These are phyloP conservation scores for Neonectria hederae DNA, from an alignment of 2,329 filamentous ascomycete species.

Conservation along the genomic window DNA sequence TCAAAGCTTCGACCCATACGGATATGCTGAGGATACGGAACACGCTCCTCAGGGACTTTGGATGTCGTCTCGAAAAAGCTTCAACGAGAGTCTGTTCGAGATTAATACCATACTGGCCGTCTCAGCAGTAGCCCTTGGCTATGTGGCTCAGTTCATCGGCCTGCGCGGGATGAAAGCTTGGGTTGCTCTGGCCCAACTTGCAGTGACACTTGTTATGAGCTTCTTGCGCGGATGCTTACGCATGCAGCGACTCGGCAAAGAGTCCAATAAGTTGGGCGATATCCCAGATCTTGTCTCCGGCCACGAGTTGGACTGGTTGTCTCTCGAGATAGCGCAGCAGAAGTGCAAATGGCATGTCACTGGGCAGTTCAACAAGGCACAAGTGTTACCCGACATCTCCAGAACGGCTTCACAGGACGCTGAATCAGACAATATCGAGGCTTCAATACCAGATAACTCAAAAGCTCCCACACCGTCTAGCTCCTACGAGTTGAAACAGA, in stretches of 20 bases:
- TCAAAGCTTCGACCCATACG: slow-evolving; percentile 38
- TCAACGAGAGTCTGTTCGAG: slow-evolving; percentile 2
- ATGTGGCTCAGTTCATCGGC: slow-evolving; percentile 35
- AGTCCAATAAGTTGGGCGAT: slow-evolving; percentile 25
- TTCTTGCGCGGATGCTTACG: slow-evolving; percentile 28
- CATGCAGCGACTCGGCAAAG: slow-evolving; percentile 24
- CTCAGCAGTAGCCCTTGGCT: slow-evolving; percentile 12
- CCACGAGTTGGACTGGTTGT: slow-evolving; percentile 40
- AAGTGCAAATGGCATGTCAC: slow-evolving; percentile 6
- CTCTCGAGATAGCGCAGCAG: slow-evolving; percentile 17
- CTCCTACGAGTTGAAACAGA: not conserved
- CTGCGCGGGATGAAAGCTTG: slow-evolving; percentile 33
- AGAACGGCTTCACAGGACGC: not conserved
- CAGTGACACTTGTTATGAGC: slow-evolving; percentile 32
- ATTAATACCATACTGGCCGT: slow-evolving; percentile 13
- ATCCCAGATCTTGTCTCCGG: slow-evolving; percentile 26
- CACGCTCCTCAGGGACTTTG: slow-evolving; percentile 3
- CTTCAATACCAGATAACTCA: not conserved
- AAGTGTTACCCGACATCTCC: not conserved
- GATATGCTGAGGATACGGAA: slow-evolving; percentile 23
- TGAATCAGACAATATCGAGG: not conserved
- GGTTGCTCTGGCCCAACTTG: slow-evolving; percentile 33
- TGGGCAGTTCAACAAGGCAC: not conserved
- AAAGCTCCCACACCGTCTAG: not conserved
- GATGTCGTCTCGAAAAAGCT: slow-evolving; percentile 22